phyloP scores from a whole-genome alignment of 78 protist species.

The slime mould (Dictyostelium discoideum) region DNA sequence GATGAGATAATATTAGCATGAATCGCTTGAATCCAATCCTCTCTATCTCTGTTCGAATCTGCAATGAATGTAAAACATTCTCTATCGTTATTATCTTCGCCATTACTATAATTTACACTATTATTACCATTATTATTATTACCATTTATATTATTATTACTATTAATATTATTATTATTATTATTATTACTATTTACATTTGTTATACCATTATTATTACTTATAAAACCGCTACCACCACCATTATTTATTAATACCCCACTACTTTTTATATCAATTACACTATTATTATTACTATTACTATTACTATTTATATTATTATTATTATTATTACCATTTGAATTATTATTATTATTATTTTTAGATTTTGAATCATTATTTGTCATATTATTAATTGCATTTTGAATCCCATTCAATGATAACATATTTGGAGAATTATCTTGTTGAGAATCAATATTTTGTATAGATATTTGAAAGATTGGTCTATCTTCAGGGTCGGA shows the following conservation, averaged over 20 bases:
- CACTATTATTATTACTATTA: not conserved
- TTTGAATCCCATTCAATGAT: not conserved
- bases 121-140: not conserved
- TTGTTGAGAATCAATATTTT: not conserved
- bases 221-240: not conserved
- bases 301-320: not conserved
- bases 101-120: not conserved
- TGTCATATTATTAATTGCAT: not conserved
- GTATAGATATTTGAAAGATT: slow-evolving; percentile 40
- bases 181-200: not conserved
- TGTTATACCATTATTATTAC: not conserved
- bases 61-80: slow-evolving; percentile 6
- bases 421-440: slow-evolving; percentile 5
- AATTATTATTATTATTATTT: not conserved
- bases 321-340: not conserved
- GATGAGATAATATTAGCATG: not conserved
- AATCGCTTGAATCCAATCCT: slow-evolving; percentile 38
- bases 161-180: not conserved
- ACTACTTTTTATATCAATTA: not conserved
- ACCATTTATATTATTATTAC: not conserved
- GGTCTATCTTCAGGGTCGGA: slow-evolving; percentile 46
- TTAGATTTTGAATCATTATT: not conserved
- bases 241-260: not conserved
- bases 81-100: not conserved
- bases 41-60: slow-evolving; percentile 45